Conservation (phyloP, 2,329 filamentous ascomycete genomes). For the Bipolaris victoriae region DNA sequence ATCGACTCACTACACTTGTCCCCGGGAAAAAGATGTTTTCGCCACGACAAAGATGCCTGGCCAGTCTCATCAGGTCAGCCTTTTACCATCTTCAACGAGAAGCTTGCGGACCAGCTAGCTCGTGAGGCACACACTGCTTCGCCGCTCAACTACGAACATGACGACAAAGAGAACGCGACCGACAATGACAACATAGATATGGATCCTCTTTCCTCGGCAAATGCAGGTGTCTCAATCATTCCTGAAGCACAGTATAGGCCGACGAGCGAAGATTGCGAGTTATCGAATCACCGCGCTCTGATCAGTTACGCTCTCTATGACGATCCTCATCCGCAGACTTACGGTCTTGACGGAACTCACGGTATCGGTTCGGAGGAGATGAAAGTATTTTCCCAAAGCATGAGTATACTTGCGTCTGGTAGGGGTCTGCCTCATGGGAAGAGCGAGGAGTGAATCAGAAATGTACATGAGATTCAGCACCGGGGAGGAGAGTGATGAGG, state of each 20-base stretch:
- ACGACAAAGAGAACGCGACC: slow-evolving; percentile 31
- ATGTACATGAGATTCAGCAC: background rate
- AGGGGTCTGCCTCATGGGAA: slow-evolving; percentile 7
- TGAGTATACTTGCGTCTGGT: slow-evolving; percentile 18
- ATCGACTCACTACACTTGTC: slow-evolving; percentile 10
- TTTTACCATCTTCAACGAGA: slow-evolving; percentile 27
- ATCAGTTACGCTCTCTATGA: slow-evolving; percentile 17
- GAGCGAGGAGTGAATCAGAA: background rate
- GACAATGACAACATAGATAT: slow-evolving; percentile 6
- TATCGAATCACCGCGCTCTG: slow-evolving; percentile 2
- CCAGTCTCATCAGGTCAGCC: slow-evolving; percentile 13
- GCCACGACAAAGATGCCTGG: slow-evolving; percentile 16
- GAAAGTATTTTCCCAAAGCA: background rate
- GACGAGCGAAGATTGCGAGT: slow-evolving; percentile 10
- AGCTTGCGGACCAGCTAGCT: slow-evolving; percentile 26
- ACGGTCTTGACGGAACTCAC: slow-evolving; percentile 24
- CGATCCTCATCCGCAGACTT: slow-evolving; percentile 10
- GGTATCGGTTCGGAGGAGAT: slow-evolving; percentile 1
- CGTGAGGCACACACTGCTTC: slow-evolving; percentile 24
- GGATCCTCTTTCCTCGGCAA: slow-evolving; percentile 2
- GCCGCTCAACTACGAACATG: slow-evolving; percentile 27
- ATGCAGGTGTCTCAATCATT: slow-evolving; percentile 20
- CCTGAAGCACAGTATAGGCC: slow-evolving; percentile 22
- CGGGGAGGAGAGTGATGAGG: too few species aligned
- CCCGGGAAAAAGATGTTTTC: slow-evolving; percentile 11